These are phyloP conservation scores for Trichoderma virens DNA, from an alignment of 495 filamentous ascomycete species.

Conservation along the genomic window DNA sequence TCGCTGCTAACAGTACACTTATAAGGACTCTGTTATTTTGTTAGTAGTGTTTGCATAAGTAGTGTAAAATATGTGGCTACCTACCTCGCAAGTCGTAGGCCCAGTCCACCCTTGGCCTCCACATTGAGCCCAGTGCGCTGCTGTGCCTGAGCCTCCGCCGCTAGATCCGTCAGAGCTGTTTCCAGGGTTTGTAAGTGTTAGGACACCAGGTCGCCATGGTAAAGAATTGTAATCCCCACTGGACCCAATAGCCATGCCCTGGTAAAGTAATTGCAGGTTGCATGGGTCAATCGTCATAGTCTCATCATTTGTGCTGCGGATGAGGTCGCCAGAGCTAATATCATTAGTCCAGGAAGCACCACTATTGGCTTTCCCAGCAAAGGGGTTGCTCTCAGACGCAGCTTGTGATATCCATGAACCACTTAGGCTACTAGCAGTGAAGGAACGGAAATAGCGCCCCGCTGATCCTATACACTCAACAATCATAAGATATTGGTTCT, in stretches of 20 bases:
- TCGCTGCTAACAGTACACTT: background rate
- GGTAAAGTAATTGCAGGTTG: slow-evolving; percentile 52
- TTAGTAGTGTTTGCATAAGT: background rate
- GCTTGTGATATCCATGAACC: slow-evolving; percentile 50
- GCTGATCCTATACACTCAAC: slow-evolving; percentile 50
- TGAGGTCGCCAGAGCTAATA: slow-evolving; percentile 54
- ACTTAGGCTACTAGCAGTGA: slow-evolving; percentile 44
- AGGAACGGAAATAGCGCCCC: slow-evolving; percentile 61
- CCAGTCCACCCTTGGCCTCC: background rate
- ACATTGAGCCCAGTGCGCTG: background rate
- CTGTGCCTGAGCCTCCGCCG: background rate
- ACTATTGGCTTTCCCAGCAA: slow-evolving; percentile 55
- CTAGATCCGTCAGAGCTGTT: background rate
- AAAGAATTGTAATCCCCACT: slow-evolving; percentile 31
- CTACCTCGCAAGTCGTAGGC: background rate
- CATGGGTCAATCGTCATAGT: slow-evolving; percentile 49
- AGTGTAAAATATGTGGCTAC: background rate
- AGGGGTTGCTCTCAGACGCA: slow-evolving; percentile 42
- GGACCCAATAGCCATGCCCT: slow-evolving; percentile 35
- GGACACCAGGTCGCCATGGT: slow-evolving; percentile 45
- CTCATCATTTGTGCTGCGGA: slow-evolving; percentile 47
- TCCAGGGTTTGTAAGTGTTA: slow-evolving; percentile 33
- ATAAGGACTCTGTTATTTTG: background rate
- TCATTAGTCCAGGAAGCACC: slow-evolving; percentile 56
- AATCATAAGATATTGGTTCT: slow-evolving; percentile 54